A percentile compares a stretch with the other conserved stretches of the same genome.
These are phyloP conservation scores for Lachancea waltii DNA, from an alignment of 805 yeast species.

Conservation along the genomic window DNA sequence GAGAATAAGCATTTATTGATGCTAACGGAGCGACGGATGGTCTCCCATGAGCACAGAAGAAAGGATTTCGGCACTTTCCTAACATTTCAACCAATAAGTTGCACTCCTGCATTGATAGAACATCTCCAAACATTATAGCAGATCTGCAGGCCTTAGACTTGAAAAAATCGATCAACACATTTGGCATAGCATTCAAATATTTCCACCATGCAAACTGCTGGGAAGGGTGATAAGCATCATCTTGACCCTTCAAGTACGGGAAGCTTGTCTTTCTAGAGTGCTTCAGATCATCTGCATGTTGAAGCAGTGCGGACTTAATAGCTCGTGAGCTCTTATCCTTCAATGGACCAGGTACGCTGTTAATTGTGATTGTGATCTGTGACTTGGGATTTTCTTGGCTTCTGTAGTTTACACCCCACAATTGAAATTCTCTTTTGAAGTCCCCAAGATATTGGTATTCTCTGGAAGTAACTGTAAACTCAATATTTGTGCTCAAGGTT, in stretches of 20 bases:
- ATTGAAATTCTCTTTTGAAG: conserved; percentile 26
- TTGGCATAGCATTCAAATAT: conserved; percentile 41
- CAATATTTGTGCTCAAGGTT: background rate
- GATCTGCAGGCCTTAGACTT: conserved; percentile 61
- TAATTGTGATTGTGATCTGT: background rate
- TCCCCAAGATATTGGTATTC: conserved; percentile 33
- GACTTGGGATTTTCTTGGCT: background rate
- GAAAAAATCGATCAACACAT: conserved; percentile 41
- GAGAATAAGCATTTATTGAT: background rate
- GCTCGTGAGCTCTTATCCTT: conserved; percentile 10
- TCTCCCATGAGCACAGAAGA: conserved; percentile 82
- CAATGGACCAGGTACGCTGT: background rate
- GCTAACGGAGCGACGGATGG: conserved; percentile 56
- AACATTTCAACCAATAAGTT: conserved; percentile 37
- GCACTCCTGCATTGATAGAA: conserved; percentile 41
- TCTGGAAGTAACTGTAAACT: conserved; percentile 4
- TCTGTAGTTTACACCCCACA: conserved; percentile 41
- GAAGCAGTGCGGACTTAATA: conserved; percentile 37
- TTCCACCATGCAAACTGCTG: conserved; percentile 35
- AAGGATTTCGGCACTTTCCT: conserved; percentile 50
- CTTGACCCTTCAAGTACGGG: too few relatives aligned
- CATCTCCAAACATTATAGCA: conserved; percentile 68
- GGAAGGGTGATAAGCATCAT: background rate
- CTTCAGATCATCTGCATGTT: conserved; percentile 41
- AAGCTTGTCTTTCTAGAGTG: background rate